Percentiles rank a stretch among this genome's conserved stretches.
phyloP scores from a whole-genome alignment of 2,329 filamentous ascomycete species.

The Dissoconium aciculare region DNA sequence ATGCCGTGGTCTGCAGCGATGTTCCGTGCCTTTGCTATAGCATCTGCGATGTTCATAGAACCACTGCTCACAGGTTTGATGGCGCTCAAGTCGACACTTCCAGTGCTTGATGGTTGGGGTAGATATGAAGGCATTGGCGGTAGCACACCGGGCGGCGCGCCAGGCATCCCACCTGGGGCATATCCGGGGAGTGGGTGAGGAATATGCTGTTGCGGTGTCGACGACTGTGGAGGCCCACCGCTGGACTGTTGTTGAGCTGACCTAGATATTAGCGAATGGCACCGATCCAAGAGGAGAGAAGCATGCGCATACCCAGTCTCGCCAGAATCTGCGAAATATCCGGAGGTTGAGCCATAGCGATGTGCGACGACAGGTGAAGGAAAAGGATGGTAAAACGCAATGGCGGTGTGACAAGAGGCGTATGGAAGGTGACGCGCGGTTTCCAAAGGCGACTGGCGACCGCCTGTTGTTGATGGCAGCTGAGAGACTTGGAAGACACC shows the following conservation, averaged over 20 bases:
- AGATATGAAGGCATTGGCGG: conserved; percentile 27
- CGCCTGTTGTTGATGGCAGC: too few species aligned
- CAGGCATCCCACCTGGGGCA: conserved; percentile 25
- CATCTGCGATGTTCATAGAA: conserved; percentile 69
- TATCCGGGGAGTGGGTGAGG: conserved; percentile 27
- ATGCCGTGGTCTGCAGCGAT: conserved; percentile 69
- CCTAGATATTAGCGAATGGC: conserved; percentile 4
- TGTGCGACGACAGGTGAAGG: conserved; percentile 3
- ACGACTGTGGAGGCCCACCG: conserved; percentile 24
- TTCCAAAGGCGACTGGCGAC: too few species aligned
- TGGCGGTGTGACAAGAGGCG: too few species aligned
- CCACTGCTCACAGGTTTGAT: conserved; percentile 69
- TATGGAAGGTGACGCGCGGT: too few species aligned
- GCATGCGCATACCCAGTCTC: conserved; percentile 30
- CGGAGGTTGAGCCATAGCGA: conserved; percentile 31
- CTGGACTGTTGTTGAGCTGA: conserved; percentile 33
- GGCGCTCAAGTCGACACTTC: conserved; percentile 63
- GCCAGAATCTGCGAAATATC: conserved; percentile 39
- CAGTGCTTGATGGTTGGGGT: conserved; percentile 56
- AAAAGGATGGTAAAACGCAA: too few species aligned
- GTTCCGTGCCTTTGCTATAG: conserved; percentile 69
- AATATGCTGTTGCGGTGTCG: conserved; percentile 33
- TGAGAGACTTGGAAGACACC: too few species aligned
- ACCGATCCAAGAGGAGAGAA: too few species aligned
- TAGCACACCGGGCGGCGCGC: conserved; percentile 22